phyloP scores from a whole-genome alignment of 805 yeast genomes.

The Candida ovalis region DNA sequence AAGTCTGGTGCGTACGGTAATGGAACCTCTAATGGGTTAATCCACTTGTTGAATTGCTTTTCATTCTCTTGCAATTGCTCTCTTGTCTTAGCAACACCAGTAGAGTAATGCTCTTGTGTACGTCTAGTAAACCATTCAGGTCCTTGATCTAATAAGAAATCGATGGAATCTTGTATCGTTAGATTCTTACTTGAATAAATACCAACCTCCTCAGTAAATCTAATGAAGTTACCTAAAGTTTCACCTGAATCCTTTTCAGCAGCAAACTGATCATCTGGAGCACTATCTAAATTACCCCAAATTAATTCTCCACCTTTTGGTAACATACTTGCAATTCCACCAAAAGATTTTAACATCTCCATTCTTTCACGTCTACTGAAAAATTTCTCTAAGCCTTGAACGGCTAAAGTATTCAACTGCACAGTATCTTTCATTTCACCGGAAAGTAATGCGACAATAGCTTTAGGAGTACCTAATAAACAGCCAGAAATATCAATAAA shows the following conservation, averaged over 20 bases:
- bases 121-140: constrained; percentile 76
- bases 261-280: constrained; percentile 62
- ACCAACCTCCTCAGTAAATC: constrained; percentile 49
- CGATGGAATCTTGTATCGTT: constrained; percentile 66
- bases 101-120: constrained; percentile 68
- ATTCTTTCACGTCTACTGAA: constrained; percentile 86
- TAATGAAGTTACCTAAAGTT: constrained; percentile 71
- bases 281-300: constrained; percentile 72
- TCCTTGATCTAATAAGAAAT: constrained; percentile 56
- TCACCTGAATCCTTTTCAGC: constrained; percentile 18
- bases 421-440: constrained; percentile 99
- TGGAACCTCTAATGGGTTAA: constrained; percentile 90
- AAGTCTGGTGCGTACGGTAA: constrained; percentile 92
- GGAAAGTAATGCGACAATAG: constrained; percentile 85
- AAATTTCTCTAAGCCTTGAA: constrained; percentile 91
- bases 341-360: constrained; percentile 80
- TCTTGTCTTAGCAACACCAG: constrained; percentile 62
- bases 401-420: constrained; percentile 86
- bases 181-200: constrained; percentile 45
- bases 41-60: constrained; percentile 76
- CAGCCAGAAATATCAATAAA: constrained; percentile 87
- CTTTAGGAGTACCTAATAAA: constrained; percentile 90
- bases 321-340: constrained; percentile 93
- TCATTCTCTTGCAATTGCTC: constrained; percentile 63
- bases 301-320: constrained; percentile 91